These are phyloP conservation scores for Gossypium rotundifolium DNA, from an alignment of 345 rosid species.

Conservation along the genomic window DNA sequence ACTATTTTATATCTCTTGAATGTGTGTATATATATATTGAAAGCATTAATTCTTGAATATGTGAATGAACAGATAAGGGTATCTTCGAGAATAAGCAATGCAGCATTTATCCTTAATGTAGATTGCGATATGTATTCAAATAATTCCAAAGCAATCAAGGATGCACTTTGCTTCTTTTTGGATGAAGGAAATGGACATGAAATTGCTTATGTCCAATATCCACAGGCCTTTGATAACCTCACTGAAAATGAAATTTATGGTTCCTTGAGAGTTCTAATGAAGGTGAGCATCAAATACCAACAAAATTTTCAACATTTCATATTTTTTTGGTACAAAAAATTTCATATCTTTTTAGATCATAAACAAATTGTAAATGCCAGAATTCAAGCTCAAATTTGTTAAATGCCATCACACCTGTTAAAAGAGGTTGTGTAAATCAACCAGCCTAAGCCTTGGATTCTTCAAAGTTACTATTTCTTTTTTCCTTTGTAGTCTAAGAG, in stretches of 20 bases:
- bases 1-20: too few species aligned
- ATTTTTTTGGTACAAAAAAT: not conserved
- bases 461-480: too few species aligned
- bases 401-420: too few species aligned
- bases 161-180: not conserved
- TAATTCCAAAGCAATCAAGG: not conserved
- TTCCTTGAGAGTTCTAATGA: conserved; percentile 7
- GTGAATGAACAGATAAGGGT: not conserved
- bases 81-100: not conserved
- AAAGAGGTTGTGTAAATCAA: too few species aligned
- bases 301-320: conserved; percentile 40
- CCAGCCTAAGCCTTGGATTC: too few species aligned
- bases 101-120: not conserved
- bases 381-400: too few species aligned
- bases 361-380: too few species aligned
- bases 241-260: not conserved
- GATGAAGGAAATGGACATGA: not conserved
- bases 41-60: not conserved
- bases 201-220: not conserved
- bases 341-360: too few species aligned
- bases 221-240: not conserved
- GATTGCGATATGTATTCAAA: not conserved
- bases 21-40: too few species aligned
- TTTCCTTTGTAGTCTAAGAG: too few species aligned
- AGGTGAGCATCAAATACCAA: conserved; percentile 22